Percentiles rank a stretch among this genome's conserved stretches.
Conservation (phyloP, 768 basidiomycete genomes). For the Mycena galopus region DNA sequence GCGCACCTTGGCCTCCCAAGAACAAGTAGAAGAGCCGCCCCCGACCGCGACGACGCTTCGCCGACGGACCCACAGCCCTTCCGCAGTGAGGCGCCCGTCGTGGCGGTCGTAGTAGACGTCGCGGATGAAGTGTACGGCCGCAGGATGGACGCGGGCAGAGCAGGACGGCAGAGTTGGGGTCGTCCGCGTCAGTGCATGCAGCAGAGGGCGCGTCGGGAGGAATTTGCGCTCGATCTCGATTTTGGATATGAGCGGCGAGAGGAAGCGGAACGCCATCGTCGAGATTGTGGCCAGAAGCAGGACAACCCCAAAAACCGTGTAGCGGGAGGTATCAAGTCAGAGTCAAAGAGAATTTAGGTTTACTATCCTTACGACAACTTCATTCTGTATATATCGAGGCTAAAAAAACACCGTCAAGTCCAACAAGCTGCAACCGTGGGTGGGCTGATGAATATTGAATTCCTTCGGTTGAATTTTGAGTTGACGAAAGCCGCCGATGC, state of each 20-base stretch:
- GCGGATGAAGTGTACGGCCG: conserved; percentile 17
- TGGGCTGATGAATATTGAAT: no score
- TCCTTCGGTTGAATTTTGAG: no score
- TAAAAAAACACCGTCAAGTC: no score
- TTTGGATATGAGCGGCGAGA: conserved; percentile 8
- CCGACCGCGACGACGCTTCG: conserved; percentile 6
- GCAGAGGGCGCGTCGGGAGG: conserved; percentile 20
- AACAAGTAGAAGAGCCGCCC: background rate
- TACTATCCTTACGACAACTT: no score
- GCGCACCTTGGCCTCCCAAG: conserved; percentile 34
- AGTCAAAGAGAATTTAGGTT: no score
- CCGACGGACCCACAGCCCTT: conserved; percentile 29
- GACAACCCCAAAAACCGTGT: no score
- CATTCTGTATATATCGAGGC: no score
- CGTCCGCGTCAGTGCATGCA: conserved; percentile 5
- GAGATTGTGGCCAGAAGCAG: no score
- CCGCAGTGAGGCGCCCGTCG: conserved; percentile 2
- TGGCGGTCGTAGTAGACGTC: conserved; percentile 31
- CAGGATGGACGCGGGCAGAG: background rate
- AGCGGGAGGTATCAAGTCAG: no score
- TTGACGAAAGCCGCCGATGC: no score
- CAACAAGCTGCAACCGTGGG: no score
- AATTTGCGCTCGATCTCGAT: conserved; percentile 29
- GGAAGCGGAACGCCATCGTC: background rate
- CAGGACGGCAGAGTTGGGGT: background rate